phyloP scores from a whole-genome alignment of 176 grass and related monocot species.

The Avena sativa region DNA sequence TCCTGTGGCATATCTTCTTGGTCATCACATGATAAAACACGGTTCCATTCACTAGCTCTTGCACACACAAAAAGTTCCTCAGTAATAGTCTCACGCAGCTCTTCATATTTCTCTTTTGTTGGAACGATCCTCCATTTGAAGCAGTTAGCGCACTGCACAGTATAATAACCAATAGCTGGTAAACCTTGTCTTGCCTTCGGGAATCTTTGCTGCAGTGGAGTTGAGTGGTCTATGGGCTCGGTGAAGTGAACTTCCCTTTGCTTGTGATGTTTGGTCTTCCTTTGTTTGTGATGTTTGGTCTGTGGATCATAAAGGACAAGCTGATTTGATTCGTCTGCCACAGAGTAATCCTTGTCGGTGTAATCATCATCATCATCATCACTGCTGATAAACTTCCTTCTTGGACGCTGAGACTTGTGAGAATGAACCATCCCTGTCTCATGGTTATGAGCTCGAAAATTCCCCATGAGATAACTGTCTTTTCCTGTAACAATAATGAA shows the following conservation, averaged over 20 bases:
- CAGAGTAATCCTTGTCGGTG: conserved; percentile 40
- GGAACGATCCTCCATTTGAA: conserved; percentile 91
- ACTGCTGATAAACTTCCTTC: conserved; percentile 31
- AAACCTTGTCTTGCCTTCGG: conserved; percentile 36
- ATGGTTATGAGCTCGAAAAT: conserved; percentile 28
- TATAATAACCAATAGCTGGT: conserved; percentile 70
- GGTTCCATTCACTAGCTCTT: conserved; percentile 70
- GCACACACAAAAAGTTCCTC: conserved; percentile 63
- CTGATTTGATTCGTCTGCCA: conserved; percentile 44
- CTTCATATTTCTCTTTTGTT: conserved; percentile 90
- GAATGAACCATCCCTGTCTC: conserved; percentile 5
- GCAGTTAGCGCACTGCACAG: conserved; percentile 76
- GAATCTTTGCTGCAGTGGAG: not conserved
- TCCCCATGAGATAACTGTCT: conserved; percentile 31
- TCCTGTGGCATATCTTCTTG: conserved; percentile 82
- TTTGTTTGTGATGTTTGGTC: conserved; percentile 26
- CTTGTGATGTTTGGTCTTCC: conserved; percentile 18
- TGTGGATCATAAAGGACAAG: conserved; percentile 44
- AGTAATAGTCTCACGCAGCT: conserved; percentile 68
- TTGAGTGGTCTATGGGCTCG: conserved; percentile 16
- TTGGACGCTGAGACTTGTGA: conserved; percentile 28
- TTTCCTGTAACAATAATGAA: conserved; percentile 29
- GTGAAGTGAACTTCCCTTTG: conserved; percentile 15
- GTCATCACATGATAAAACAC: conserved; percentile 66
- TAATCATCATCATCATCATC: conserved; percentile 41